Evolutionary conservation across 345 rosid genomes (phyloP).

Genomic region (Arabis alpina): DNA sequence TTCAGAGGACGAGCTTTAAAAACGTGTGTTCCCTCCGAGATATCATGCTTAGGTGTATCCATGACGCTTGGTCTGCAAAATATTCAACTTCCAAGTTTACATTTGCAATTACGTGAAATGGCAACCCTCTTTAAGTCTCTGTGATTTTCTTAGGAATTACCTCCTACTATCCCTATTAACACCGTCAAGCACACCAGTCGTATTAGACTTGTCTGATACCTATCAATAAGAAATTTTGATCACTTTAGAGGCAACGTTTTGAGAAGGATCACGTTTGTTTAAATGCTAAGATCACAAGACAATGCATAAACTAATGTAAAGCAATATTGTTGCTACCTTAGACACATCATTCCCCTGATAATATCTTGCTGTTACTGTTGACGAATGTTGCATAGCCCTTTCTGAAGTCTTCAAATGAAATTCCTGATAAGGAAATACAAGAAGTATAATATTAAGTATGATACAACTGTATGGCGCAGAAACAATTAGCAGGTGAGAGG

Average conservation of each 20-base stretch:
- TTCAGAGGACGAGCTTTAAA: constrained; percentile 83
- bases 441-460: constrained; percentile 28
- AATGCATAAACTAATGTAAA: constrained; percentile 9
- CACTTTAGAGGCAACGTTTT: constrained; percentile 20
- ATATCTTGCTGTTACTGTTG: constrained; percentile 57
- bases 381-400: constrained; percentile 81
- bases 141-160: constrained; percentile 37
- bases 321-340: constrained; percentile 50
- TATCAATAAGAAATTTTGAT: constrained; percentile 46
- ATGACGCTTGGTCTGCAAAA: constrained; percentile 49
- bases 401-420: constrained; percentile 84
- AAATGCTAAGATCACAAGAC: constrained; percentile 2
- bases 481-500: neutral
- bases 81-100: neutral
- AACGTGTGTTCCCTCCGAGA: constrained; percentile 41
- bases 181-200: constrained; percentile 43
- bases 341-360: constrained; percentile 45
- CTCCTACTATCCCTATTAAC: constrained; percentile 57
- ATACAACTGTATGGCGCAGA: constrained; percentile 1
- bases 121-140: neutral
- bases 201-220: constrained; percentile 51
- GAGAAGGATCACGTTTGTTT: constrained; percentile 18
- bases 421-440: constrained; percentile 54
- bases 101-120: constrained; percentile 1
- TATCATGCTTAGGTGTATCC: constrained; percentile 53